phyloP scores from a whole-genome alignment of 129 eudicot genomes.

The Ambrosia artemisiifolia region DNA sequence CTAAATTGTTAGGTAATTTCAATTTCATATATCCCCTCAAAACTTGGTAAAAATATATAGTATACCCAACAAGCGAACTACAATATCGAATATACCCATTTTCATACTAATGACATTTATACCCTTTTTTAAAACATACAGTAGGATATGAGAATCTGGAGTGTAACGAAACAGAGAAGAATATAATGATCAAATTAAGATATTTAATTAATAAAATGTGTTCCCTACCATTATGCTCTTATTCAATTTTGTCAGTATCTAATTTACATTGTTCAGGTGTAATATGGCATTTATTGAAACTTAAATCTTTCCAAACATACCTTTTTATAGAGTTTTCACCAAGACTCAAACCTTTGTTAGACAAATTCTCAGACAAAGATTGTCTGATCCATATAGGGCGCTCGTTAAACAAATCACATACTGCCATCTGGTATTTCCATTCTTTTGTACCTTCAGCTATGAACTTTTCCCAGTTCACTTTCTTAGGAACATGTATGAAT shows the following conservation, averaged over 20 bases:
- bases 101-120: background rate
- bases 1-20: no score
- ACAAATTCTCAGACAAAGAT: slow-evolving; percentile 61
- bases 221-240: background rate
- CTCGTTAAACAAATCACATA: slow-evolving; percentile 76
- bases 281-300: background rate
- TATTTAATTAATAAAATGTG: background rate
- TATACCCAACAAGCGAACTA: background rate
- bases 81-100: background rate
- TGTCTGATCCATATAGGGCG: slow-evolving; percentile 79
- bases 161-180: background rate
- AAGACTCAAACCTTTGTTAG: slow-evolving; percentile 45
- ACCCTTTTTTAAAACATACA: background rate
- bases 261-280: background rate
- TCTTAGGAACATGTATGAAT: slow-evolving; percentile 78
- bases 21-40: background rate
- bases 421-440: slow-evolving; percentile 69
- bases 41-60: background rate
- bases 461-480: slow-evolving; percentile 68
- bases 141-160: background rate
- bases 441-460: slow-evolving; percentile 58
- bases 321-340: slow-evolving; percentile 45
- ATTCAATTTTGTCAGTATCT: background rate
- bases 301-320: slow-evolving; percentile 28
- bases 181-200: background rate